Evolutionary conservation across 208 protist species (phyloP).

Genomic region (Leishmania aethiopica): DNA sequence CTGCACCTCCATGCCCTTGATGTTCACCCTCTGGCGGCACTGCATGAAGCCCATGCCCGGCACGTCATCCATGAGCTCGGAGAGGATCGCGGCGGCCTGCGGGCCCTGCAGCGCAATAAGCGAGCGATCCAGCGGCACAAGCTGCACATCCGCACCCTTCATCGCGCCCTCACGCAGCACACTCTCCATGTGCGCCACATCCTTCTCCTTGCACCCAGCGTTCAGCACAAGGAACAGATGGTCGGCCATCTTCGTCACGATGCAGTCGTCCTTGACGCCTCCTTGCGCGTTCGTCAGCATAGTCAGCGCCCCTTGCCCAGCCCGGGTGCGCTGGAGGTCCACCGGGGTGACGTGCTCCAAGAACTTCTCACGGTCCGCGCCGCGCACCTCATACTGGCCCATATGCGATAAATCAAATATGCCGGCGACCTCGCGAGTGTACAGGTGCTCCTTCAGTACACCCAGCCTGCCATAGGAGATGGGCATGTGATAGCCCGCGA

Average conservation of each 20-base stretch:
- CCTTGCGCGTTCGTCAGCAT: conserved; percentile 94
- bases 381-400: conserved; percentile 92
- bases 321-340: conserved; percentile 65
- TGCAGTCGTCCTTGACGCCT: conserved; percentile 96
- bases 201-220: conserved; percentile 96
- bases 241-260: conserved; percentile 92
- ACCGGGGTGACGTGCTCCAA: conserved; percentile 92
- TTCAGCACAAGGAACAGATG: conserved; percentile 96
- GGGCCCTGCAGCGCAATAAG: conserved; percentile 96
- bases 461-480: conserved; percentile 90
- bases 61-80: conserved; percentile 36
- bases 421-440: conserved; percentile 81
- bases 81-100: conserved; percentile 59
- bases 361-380: conserved; percentile 92
- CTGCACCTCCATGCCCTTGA: conserved; percentile 54
- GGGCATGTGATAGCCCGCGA: conserved; percentile 97
- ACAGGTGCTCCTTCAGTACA: conserved; percentile 90
- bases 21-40: conserved; percentile 37
- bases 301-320: conserved; percentile 67
- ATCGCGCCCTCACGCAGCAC: conserved; percentile 37
- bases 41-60: conserved; percentile 87
- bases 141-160: conserved; percentile 71
- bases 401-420: conserved; percentile 99
- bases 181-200: conserved; percentile 84
- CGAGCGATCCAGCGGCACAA: conserved; percentile 78